These are phyloP conservation scores for Lodderomyces oxycetoniae DNA, from an alignment of 1,139 yeast genomes.

Conservation along the genomic window DNA sequence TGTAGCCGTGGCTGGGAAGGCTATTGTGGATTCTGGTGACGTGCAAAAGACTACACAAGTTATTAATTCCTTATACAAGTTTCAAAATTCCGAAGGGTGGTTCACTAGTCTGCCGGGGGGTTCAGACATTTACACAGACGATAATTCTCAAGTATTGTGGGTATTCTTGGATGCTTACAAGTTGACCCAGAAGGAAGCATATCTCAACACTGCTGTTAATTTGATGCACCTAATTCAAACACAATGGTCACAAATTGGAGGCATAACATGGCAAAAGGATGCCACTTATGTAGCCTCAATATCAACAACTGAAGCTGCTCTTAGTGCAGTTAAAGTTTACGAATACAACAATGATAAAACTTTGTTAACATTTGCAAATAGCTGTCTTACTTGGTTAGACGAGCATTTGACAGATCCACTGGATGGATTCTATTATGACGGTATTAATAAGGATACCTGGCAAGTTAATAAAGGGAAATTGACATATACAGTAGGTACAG, in stretches of 20 bases:
- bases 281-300: constrained; percentile 28
- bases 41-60: constrained; percentile 7
- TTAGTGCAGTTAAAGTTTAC: constrained; percentile 27
- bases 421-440: constrained; percentile 26
- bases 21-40: constrained; percentile 14
- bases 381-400: constrained; percentile 22
- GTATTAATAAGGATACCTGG: constrained; percentile 14
- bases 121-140: constrained; percentile 30
- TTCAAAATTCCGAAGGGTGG: constrained; percentile 17
- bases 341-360: constrained; percentile 17
- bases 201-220: constrained; percentile 17
- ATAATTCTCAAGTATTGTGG: constrained; percentile 33
- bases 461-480: constrained; percentile 28
- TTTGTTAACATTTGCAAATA: constrained; percentile 20
- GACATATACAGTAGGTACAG: constrained; percentile 34
- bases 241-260: constrained; percentile 25
- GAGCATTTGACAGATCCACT: constrained; percentile 21
- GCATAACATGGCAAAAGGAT: constrained; percentile 26
- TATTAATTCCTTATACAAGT: constrained; percentile 13
- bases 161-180: constrained; percentile 25
- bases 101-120: constrained; percentile 25
- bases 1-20: constrained; percentile 22
- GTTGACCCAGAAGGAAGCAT: constrained; percentile 14
- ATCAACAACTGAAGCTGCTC: constrained; percentile 32
- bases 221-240: constrained; percentile 17